phyloP scores from a whole-genome alignment of 129 eudicot species.

The Pittosporum tobira region DNA sequence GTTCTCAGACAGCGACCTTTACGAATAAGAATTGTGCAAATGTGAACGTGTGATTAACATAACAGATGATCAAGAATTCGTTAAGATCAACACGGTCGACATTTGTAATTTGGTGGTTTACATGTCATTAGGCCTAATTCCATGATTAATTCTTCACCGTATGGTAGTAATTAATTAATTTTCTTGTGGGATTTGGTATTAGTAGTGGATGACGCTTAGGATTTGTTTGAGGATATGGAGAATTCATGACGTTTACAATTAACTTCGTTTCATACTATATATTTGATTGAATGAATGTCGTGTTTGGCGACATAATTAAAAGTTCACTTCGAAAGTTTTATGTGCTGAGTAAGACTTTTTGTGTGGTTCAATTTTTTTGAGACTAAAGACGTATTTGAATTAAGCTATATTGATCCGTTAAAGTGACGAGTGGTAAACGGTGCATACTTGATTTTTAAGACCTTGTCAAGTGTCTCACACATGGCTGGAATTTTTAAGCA shows the following conservation, averaged over 20 bases:
- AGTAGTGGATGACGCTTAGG: conserved; percentile 33
- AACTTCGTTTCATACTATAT: too few relatives aligned
- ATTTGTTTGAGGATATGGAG: neutral
- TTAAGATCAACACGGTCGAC: neutral
- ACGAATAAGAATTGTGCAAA: conserved; percentile 34
- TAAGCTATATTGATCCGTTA: too few relatives aligned
- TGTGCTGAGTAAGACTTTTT: too few relatives aligned
- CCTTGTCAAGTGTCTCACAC: too few relatives aligned
- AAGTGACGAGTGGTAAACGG: too few relatives aligned
- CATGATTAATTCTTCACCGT: neutral
- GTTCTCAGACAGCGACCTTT: conserved; percentile 36
- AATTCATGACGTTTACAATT: neutral
- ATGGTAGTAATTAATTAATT: neutral
- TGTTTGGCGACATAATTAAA: too few relatives aligned
- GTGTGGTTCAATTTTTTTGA: too few relatives aligned
- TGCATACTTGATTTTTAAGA: too few relatives aligned
- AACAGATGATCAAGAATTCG: neutral
- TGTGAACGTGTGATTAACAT: conserved; percentile 22
- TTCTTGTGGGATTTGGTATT: conserved; percentile 17
- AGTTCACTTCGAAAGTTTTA: too few relatives aligned
- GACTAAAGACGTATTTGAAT: too few relatives aligned
- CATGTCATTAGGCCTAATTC: conserved; percentile 42
- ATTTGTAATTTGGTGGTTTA: conserved; percentile 31
- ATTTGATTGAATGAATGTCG: too few relatives aligned
- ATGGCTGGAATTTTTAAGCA: too few relatives aligned